phyloP scores from a whole-genome alignment of 2,329 filamentous ascomycete species.

The Apiospora aurea region DNA sequence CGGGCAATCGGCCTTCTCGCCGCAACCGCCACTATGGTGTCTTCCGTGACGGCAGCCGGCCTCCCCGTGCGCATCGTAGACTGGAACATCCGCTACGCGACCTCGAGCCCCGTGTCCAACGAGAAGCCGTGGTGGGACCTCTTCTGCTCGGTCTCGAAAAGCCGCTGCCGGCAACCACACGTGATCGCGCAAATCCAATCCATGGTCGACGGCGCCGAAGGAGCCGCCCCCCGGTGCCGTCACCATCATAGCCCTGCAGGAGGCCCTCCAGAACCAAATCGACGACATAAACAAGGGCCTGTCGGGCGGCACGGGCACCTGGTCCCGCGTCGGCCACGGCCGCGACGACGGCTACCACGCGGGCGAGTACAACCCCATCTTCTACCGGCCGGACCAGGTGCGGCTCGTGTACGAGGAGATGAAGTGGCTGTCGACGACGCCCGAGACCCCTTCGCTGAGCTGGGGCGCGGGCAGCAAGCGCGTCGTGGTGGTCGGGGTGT shows the following conservation, averaged over 20 bases:
- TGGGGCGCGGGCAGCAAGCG: slow-evolving; percentile 70
- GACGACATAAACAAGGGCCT: slow-evolving; percentile 63
- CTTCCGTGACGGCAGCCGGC: slow-evolving; percentile 15
- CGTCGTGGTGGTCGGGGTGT: slow-evolving; percentile 68
- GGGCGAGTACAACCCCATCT: slow-evolving; percentile 82
- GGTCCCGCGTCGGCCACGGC: slow-evolving; percentile 70
- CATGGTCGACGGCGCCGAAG: slow-evolving; percentile 63
- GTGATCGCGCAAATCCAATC: slow-evolving; percentile 52
- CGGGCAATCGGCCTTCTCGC: slow-evolving; percentile 1
- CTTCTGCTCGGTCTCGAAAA: not conserved
- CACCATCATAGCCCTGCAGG: slow-evolving; percentile 71
- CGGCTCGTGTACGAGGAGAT: slow-evolving; percentile 65
- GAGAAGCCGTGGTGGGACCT: slow-evolving; percentile 63
- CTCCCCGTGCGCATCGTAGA: slow-evolving; percentile 65
- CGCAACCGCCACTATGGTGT: not conserved
- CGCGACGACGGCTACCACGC: slow-evolving; percentile 68
- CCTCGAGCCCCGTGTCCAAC: slow-evolving; percentile 53
- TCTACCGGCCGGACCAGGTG: slow-evolving; percentile 72
- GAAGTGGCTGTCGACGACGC: slow-evolving; percentile 80
- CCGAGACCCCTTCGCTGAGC: slow-evolving; percentile 71
- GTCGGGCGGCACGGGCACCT: slow-evolving; percentile 50
- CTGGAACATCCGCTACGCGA: slow-evolving; percentile 75
- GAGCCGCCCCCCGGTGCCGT: slow-evolving; percentile 47
- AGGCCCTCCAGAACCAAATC: slow-evolving; percentile 69
- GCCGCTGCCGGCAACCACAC: slow-evolving; percentile 55